Conservation (phyloP, 805 yeast species). For the Candida anglica region DNA sequence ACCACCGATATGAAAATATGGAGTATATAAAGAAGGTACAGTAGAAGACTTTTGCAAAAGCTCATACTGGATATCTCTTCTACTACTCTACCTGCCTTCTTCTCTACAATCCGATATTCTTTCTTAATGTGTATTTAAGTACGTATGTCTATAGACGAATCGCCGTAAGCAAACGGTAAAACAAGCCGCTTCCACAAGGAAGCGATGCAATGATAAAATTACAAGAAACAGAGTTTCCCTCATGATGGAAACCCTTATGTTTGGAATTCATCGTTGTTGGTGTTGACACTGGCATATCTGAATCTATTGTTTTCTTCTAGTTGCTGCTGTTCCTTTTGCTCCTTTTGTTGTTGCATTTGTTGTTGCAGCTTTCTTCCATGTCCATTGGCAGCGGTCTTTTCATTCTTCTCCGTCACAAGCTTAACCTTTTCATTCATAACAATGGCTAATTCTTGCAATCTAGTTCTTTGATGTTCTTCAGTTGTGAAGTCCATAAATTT, state of each 20-base stretch:
- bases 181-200: not conserved
- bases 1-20: too few species aligned
- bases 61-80: too few species aligned
- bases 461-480: constrained; percentile 75
- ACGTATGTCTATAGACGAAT: too few species aligned
- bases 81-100: not conserved
- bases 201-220: constrained; percentile 1
- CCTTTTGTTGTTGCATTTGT: constrained; percentile 36
- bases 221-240: too few species aligned
- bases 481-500: constrained; percentile 57
- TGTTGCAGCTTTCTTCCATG: constrained; percentile 40
- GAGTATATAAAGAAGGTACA: too few species aligned
- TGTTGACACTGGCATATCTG: constrained; percentile 42
- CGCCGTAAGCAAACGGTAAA: constrained; percentile 1
- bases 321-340: constrained; percentile 21
- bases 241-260: too few species aligned
- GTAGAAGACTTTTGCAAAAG: too few species aligned
- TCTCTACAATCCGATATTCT: constrained; percentile 21
- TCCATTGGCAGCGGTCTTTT: constrained; percentile 76
- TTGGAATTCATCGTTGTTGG: constrained; percentile 43
- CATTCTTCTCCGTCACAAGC: constrained; percentile 78
- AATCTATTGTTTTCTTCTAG: constrained; percentile 35
- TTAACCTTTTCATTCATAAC: constrained; percentile 78
- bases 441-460: constrained; percentile 83
- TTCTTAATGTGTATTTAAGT: constrained; percentile 17